Conservation (phyloP, 352 stramenopile genomes). For the Globisporangium irregulare region DNA sequence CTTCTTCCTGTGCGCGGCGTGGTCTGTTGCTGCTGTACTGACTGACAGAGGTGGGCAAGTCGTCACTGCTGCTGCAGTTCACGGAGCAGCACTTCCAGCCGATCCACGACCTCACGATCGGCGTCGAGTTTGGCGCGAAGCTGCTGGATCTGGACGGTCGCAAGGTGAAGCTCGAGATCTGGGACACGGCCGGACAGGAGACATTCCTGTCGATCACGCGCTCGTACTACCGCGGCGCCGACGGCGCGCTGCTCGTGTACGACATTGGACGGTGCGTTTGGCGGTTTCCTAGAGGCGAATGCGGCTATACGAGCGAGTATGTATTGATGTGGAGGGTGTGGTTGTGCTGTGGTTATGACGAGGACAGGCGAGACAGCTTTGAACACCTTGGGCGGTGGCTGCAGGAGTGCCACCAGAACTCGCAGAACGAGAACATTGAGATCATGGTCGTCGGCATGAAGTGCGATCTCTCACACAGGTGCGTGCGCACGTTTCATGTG, state of each 20-base stretch:
- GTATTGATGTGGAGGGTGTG: not conserved
- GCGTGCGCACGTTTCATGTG: not conserved
- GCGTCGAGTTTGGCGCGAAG: constrained; percentile 90
- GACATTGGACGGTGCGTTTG: constrained; percentile 57
- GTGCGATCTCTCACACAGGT: constrained; percentile 54
- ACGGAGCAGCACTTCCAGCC: constrained; percentile 89
- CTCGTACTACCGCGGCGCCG: constrained; percentile 86
- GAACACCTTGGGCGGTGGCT: constrained; percentile 74
- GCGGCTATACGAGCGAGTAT: not conserved
- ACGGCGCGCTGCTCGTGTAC: constrained; percentile 88
- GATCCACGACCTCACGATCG: constrained; percentile 90
- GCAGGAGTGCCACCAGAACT: constrained; percentile 84
- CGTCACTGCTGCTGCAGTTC: constrained; percentile 88
- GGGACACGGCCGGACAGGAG: constrained; percentile 90
- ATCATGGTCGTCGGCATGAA: constrained; percentile 89
- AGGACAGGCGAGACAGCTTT: constrained; percentile 63
- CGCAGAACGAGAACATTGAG: constrained; percentile 78
- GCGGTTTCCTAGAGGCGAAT: not conserved
- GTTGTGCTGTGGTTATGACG: not conserved
- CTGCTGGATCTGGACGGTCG: constrained; percentile 77
- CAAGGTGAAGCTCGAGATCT: constrained; percentile 91
- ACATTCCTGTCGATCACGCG: constrained; percentile 88
- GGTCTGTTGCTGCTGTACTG: not conserved
- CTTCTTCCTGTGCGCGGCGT: not conserved
- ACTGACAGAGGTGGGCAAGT: constrained; percentile 83